A percentile compares a stretch with the other conserved stretches of the same genome.
Conservation (phyloP, 768 basidiomycete species). For the Lepiota venenata region DNA sequence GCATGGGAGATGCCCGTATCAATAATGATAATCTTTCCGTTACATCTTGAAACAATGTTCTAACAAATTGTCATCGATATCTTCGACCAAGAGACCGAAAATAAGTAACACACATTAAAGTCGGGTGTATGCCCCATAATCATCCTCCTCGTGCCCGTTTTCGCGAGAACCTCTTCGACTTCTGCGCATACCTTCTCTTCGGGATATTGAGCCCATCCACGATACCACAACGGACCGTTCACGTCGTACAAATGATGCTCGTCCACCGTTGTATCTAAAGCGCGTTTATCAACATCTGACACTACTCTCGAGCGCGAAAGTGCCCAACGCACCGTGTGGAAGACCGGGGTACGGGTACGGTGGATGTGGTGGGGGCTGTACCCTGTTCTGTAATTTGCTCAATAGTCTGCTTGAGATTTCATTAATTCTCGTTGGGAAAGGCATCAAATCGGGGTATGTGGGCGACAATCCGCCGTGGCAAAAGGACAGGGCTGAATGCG, state of each 20-base stretch:
- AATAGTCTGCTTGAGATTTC: constrained; percentile 67
- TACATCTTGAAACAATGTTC: constrained; percentile 82
- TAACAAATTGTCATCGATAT: constrained; percentile 22
- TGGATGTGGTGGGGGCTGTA: constrained; percentile 76
- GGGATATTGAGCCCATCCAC: constrained; percentile 81
- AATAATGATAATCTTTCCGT: constrained; percentile 92
- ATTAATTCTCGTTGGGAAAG: constrained; percentile 87
- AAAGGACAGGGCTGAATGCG: constrained; percentile 84
- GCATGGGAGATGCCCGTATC: constrained; percentile 98
- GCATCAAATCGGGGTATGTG: constrained; percentile 66
- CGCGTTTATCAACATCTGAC: constrained; percentile 11
- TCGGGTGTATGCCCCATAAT: constrained; percentile 98
- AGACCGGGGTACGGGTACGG: constrained; percentile 73
- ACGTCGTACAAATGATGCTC: constrained; percentile 71
- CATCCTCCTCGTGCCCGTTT: constrained; percentile 82
- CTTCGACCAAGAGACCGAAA: background rate
- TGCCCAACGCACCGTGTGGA: constrained; percentile 40
- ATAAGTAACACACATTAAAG: constrained; percentile 49
- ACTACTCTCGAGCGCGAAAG: background rate
- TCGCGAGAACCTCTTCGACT: constrained; percentile 67
- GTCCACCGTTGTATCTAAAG: constrained; percentile 49
- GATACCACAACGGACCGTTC: constrained; percentile 91
- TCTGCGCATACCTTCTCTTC: constrained; percentile 68
- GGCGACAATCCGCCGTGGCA: constrained; percentile 91
- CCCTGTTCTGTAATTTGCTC: constrained; percentile 59